A percentile compares a stretch with the other conserved stretches of the same genome.
Conservation (phyloP, 176 grass and related monocot genomes). For the Chloris gayana region DNA sequence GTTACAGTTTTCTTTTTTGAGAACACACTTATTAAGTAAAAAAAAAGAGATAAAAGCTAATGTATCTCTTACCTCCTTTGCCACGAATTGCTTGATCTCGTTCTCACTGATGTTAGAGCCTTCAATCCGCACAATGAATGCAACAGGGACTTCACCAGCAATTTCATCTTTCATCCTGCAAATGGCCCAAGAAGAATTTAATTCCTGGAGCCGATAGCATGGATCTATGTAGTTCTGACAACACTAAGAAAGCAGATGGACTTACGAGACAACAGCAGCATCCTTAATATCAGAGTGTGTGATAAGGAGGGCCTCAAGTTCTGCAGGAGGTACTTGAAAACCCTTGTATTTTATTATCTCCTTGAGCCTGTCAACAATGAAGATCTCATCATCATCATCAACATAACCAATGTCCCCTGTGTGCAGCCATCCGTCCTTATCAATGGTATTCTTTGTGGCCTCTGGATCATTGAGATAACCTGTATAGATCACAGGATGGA, state of each 20-base stretch:
- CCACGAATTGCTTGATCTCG: conserved; percentile 86
- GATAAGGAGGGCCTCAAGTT: conserved; percentile 90
- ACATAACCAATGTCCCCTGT: conserved; percentile 92
- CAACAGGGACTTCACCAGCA: conserved; percentile 83
- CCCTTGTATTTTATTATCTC: conserved; percentile 98
- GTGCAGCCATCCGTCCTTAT: conserved; percentile 87
- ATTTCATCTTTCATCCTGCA: conserved; percentile 88
- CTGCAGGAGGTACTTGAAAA: conserved; percentile 89
- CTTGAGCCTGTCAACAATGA: conserved; percentile 94
- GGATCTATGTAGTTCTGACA: background rate
- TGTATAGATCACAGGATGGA: conserved; percentile 39
- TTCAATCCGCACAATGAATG: conserved; percentile 77
- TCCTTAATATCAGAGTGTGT: conserved; percentile 75
- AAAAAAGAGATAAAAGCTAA: no score
- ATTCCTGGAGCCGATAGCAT: background rate
- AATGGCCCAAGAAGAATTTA: conserved; percentile 22
- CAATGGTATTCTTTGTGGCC: conserved; percentile 82
- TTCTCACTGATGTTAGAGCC: conserved; percentile 76
- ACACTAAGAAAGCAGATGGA: background rate
- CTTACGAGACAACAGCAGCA: conserved; percentile 91
- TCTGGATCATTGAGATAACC: conserved; percentile 89
- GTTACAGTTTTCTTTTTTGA: background rate
- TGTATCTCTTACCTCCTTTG: conserved; percentile 76
- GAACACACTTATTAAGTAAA: background rate
- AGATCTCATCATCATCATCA: conserved; percentile 83